Evolutionary conservation across 1,284 basidiomycete species (phyloP), one percentile per base, ranked within the genome.

Genomic region (Austroboletus novae-zelandiae): DNA sequence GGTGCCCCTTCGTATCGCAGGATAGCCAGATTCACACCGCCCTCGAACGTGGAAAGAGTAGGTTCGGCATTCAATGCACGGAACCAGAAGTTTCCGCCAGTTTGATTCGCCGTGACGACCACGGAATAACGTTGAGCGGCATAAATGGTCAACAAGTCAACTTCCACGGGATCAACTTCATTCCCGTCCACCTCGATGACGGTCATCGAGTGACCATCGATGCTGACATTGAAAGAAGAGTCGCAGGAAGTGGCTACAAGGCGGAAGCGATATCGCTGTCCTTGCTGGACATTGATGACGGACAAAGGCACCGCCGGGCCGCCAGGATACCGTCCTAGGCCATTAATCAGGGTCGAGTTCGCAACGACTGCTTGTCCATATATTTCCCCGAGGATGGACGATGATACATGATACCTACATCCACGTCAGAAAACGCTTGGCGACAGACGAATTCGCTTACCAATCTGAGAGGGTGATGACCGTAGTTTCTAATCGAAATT

Each of bases 161-260:
- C 73, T 1, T 59, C 52, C 11, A 73, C 57, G 1, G 76, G 77
- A 14, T 66, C 20, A 0, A 69, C 67, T 51, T 71, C 73, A 11
- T 56, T 60, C 3, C 80, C 77, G 35, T 84, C 82, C 0, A 61
- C 78, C 59, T 81, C 71, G 52, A 81, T 74, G 53, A 80, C 61
- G 5, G 74, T 76, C 63, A 78, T 61, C 2, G 55, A 59, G 47
- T 77, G 75, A 37, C 62, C 61, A 47, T 77, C 72, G 11, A 77
- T 74, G 1, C 71, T 62, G 58, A 75, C 74, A n/a, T 57, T 61
- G 58, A 66, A 78, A 27, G 47, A 59, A 2, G 65, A 58, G n/a
- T 66, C 59, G 52, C 71, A 75, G 9, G 68, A 67, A 30, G 61
- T 64, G 10, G 62, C 57, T 11, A 76, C 50, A 1, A 77, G 15